phyloP scores from a whole-genome alignment of 2,329 filamentous ascomycete species.

The Colletotrichum godetiae region DNA sequence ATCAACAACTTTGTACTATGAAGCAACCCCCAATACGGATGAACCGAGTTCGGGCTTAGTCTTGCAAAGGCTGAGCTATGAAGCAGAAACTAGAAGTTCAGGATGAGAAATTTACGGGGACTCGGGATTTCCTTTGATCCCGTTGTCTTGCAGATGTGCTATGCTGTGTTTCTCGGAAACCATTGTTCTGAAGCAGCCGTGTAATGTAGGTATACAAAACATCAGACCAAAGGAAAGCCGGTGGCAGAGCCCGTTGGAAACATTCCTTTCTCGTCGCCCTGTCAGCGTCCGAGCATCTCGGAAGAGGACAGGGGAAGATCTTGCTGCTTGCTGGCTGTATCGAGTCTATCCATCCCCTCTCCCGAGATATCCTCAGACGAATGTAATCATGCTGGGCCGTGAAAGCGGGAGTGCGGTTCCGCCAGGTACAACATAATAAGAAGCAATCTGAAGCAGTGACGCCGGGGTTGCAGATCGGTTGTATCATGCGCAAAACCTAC shows the following conservation, averaged over 20 bases:
- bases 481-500: conserved; percentile 30
- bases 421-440: neutral
- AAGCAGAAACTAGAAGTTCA: neutral
- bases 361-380: conserved; percentile 19
- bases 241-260: neutral
- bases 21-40: neutral
- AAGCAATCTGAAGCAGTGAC: conserved; percentile 30
- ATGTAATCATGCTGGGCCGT: conserved; percentile 8
- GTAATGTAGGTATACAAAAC: conserved; percentile 6
- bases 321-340: neutral
- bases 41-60: neutral
- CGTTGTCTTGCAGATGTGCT: conserved; percentile 10
- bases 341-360: neutral
- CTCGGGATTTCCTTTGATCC: conserved; percentile 12
- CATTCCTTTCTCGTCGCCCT: neutral
- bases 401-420: neutral
- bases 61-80: neutral
- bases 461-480: conserved; percentile 33
- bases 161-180: conserved; percentile 20
- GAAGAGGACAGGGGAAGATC: neutral
- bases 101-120: conserved; percentile 7
- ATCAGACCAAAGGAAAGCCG: neutral
- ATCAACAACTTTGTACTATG: conserved; percentile 30
- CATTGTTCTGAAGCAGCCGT: conserved; percentile 12
- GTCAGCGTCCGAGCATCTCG: neutral